Evolutionary conservation across 768 basidiomycete species (phyloP).

Genomic region (Russula sp.): DNA sequence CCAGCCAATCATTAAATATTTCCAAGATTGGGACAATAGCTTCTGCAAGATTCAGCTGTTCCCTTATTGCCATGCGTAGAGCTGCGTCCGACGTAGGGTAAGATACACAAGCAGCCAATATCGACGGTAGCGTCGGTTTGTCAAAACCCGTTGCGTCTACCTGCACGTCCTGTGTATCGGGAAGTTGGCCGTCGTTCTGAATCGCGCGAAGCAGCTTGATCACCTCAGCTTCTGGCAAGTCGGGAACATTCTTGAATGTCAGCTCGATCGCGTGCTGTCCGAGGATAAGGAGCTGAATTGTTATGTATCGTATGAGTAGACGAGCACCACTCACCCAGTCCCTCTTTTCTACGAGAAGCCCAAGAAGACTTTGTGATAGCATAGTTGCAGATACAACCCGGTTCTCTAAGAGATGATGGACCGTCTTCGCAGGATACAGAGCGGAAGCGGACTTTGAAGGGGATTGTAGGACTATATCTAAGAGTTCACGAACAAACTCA

Average conservation of each 20-base stretch:
- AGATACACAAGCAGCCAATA: conserved; percentile 34
- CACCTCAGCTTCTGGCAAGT: conserved; percentile 60
- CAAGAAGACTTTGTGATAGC: conserved; percentile 53
- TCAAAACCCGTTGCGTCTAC: conserved; percentile 30
- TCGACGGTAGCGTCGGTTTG: conserved; percentile 31
- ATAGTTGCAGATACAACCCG: conserved; percentile 52
- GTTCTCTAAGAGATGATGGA: conserved; percentile 50
- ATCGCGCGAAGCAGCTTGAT: conserved; percentile 44
- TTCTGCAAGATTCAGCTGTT: conserved; percentile 41
- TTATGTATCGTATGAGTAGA: neutral
- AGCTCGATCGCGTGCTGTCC: conserved; percentile 35
- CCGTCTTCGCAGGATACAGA: conserved; percentile 49
- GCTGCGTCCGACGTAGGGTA: conserved; percentile 35
- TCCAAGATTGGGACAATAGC: conserved; percentile 40
- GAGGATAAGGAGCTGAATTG: neutral
- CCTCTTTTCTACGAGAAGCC: conserved; percentile 40
- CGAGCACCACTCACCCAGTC: conserved; percentile 55
- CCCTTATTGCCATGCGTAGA: conserved; percentile 46
- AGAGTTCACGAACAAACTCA: conserved; percentile 52
- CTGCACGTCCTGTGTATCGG: conserved; percentile 29
- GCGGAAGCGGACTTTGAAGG: conserved; percentile 27
- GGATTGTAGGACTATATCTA: conserved; percentile 44
- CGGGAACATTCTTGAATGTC: conserved; percentile 47
- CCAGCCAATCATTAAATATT: conserved; percentile 45
- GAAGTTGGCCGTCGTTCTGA: conserved; percentile 20